These are phyloP conservation scores for Coriaria nepalensis DNA, from an alignment of 306 rosid genomes.

Conservation along the genomic window DNA sequence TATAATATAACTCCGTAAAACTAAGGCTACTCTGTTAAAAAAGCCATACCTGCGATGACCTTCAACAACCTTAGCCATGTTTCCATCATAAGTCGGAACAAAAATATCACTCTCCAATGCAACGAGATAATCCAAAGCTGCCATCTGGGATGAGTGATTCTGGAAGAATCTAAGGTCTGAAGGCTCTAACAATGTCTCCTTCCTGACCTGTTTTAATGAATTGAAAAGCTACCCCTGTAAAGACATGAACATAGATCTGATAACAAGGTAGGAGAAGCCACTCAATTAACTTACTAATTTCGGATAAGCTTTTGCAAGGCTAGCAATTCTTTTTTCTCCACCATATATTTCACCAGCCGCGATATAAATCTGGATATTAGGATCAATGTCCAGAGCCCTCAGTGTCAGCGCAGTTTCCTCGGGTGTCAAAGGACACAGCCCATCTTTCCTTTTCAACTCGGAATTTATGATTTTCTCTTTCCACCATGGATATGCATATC, in stretches of 20 bases:
- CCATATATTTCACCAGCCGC: conserved; percentile 99
- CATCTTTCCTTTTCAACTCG: conserved; percentile 92
- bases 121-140: conserved; percentile 93
- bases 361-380: conserved; percentile 76
- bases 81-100: conserved; percentile 96
- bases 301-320: conserved; percentile 66
- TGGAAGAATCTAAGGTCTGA: conserved; percentile 78
- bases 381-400: conserved; percentile 77
- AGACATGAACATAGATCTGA: conserved; percentile 2
- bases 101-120: conserved; percentile 92
- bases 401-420: conserved; percentile 93
- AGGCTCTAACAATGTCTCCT: conserved; percentile 76
- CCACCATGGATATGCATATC: conserved; percentile 99
- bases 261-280: conserved; percentile 6
- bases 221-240: conserved; percentile 11
- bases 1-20: neutral
- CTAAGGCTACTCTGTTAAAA: too few species aligned
- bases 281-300: conserved; percentile 48
- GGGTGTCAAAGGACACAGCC: conserved; percentile 89
- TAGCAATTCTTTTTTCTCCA: conserved; percentile 65
- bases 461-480: conserved; percentile 90
- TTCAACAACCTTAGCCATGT: conserved; percentile 98
- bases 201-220: conserved; percentile 61
- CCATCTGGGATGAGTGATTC: conserved; percentile 98
- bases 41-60: conserved; percentile 85